These are phyloP conservation scores for Claviceps maximensis DNA, from an alignment of 2,329 filamentous ascomycete species.

Conservation along the genomic window DNA sequence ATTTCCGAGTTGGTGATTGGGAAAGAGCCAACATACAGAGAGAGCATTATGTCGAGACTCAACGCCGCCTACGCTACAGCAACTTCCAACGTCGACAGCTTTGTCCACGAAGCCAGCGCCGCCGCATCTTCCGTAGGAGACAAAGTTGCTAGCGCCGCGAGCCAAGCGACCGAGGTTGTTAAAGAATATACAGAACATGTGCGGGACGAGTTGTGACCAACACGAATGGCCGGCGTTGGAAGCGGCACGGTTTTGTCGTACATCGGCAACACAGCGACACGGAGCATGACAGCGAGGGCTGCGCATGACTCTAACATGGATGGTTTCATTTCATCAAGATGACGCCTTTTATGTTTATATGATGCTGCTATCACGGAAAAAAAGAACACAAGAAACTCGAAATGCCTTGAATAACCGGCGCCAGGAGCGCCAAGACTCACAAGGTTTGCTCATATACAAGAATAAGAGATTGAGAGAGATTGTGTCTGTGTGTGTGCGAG, in stretches of 20 bases:
- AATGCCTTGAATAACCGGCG: background rate
- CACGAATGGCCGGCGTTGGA: too few relatives aligned
- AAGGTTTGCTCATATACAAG: background rate
- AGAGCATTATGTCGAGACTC: conserved; percentile 63
- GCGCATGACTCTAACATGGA: background rate
- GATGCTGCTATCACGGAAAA: background rate
- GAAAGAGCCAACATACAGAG: conserved; percentile 68
- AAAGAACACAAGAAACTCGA: too few relatives aligned
- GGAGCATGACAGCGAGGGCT: background rate
- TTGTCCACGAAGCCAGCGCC: conserved; percentile 21
- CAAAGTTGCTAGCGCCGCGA: conserved; percentile 24
- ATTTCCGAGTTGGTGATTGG: conserved; percentile 65
- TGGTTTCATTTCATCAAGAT: background rate
- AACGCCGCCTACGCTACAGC: conserved; percentile 60
- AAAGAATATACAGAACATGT: conserved; percentile 23
- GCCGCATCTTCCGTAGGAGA: conserved; percentile 21
- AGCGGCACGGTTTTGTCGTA: background rate
- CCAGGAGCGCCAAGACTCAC: background rate
- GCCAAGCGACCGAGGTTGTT: conserved; percentile 28
- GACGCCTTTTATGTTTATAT: background rate
- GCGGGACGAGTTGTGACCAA: conserved; percentile 31
- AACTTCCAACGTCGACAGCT: conserved; percentile 37
- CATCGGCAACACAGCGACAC: background rate
- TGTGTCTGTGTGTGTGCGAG: too few relatives aligned
- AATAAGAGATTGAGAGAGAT: background rate